Conservation (phyloP, 2,329 filamentous ascomycete genomes). For the Rhynchosporium secalis region DNA sequence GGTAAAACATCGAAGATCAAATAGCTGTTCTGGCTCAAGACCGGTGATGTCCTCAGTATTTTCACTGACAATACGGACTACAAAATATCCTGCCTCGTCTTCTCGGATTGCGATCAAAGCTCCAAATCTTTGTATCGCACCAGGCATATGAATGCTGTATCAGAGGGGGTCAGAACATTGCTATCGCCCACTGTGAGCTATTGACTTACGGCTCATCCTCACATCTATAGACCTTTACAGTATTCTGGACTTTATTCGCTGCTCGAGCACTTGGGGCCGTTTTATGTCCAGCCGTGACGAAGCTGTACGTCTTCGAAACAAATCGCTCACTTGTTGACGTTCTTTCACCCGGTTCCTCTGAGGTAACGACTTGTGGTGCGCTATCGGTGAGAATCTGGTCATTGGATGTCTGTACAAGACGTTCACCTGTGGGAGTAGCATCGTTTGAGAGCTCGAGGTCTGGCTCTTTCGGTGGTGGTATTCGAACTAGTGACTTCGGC, state of each 20-base stretch:
- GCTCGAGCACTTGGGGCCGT: background rate
- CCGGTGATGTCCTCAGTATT: conserved; percentile 27
- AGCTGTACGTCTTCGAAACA: conserved; percentile 20
- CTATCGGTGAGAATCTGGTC: conserved; percentile 1
- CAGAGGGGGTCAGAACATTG: background rate
- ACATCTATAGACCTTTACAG: conserved; percentile 25
- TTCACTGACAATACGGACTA: conserved; percentile 31
- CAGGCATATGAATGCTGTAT: conserved; percentile 29
- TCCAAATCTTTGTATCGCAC: conserved; percentile 30
- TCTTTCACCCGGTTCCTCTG: conserved; percentile 1
- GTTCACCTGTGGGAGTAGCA: background rate
- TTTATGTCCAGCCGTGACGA: conserved; percentile 1
- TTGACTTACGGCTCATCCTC: conserved; percentile 29
- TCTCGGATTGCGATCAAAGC: conserved; percentile 32
- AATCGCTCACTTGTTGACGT: conserved; percentile 13
- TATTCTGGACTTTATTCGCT: background rate
- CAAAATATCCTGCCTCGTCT: conserved; percentile 17
- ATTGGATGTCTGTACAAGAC: background rate
- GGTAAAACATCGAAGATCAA: conserved; percentile 30
- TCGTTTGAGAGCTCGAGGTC: background rate
- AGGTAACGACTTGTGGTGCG: conserved; percentile 13
- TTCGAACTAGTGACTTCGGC: conserved; percentile 1
- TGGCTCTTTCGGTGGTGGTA: background rate
- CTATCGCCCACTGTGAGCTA: background rate
- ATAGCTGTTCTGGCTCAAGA: conserved; percentile 26